Base-by-base conservation (phyloP, 257 asterid species). In the Linderniella brevidens region DNA sequence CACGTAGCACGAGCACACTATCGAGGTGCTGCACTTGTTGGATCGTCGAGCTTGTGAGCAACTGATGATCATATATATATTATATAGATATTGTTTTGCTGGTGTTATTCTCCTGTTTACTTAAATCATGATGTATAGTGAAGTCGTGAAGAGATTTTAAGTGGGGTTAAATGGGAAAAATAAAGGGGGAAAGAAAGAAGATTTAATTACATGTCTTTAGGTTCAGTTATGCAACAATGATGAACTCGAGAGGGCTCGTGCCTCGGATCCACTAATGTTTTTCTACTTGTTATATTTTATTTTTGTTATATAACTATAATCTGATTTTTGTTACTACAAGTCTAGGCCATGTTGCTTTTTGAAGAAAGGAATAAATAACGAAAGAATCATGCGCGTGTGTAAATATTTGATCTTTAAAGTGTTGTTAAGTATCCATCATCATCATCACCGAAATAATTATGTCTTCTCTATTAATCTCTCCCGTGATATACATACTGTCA, bases 1-100 rank as follows among this genome's bases (percentile, higher is more conserved):
- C n/a, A n/a, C n/a, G 67, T 79, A 70, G 66, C 81, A 75, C 43
- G 84, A 79, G 66, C 84, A 69, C 64, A 72, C 78, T 48, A 65
- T 35, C 45, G 88, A 68, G n/a, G n/a, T n/a, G 62, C 55, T 73
- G 79, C 82, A 77, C 67, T 54, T 46, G 37, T 48, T 63, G 50
- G 63, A 73, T 40, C 59, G 86, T 80, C 78, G 70, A 81, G 58
- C 46, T 54, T 58, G 53, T 19, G 42, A 55, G 37, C 8, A 32
- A 32, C 35, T 55, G 10, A 52, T 44, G 44, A 52, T 46, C 19
- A 13, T 17, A 42, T 13, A 14, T 13, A 42, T 14, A n/a, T n/a
- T n/a, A 2, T 42, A 17, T 42, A 42, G 16, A 8, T 13, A 9
- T 42, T n/a, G n/a, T n/a, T n/a, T 25, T 25, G 32, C 32, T 25